phyloP scores from a whole-genome alignment of 225 moss, liverwort and hornwort genomes.

The Sphagnum tenellum region DNA sequence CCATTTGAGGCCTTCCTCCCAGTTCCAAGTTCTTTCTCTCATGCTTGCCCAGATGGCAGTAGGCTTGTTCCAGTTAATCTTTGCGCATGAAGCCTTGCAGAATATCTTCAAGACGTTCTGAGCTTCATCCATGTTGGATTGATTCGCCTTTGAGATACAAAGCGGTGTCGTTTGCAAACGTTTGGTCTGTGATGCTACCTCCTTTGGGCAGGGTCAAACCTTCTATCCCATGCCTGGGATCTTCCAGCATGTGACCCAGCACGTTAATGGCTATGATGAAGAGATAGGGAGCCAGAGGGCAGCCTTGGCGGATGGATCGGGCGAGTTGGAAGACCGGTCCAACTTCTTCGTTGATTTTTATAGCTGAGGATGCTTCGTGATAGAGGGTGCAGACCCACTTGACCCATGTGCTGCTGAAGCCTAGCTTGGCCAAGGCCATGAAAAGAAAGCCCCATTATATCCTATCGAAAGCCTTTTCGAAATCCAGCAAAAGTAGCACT shows the following conservation, averaged over 20 bases:
- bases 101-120: not conserved
- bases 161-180: not conserved
- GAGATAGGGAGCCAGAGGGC: not conserved
- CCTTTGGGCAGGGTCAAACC: not conserved
- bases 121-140: not conserved
- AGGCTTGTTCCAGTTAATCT: not conserved
- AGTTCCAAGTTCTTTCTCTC: too few species aligned
- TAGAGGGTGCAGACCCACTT: not conserved
- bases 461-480: conserved; percentile 5
- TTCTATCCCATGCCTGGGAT: not conserved
- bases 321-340: not conserved
- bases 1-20: too few species aligned
- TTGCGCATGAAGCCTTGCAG: not conserved
- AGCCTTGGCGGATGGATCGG: not conserved
- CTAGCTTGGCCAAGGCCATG: not conserved
- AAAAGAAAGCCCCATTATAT: not conserved
- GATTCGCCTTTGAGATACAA: not conserved
- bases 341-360: not conserved
- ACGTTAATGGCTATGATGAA: not conserved
- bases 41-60: not conserved
- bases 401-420: not conserved
- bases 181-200: not conserved
- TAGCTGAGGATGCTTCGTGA: not conserved
- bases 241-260: not conserved
- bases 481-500: not conserved